Percentiles rank a stretch among this genome's conserved stretches.
Evolutionary conservation across 768 basidiomycete genomes (phyloP).

Genomic region (Trametes cinnabarina): DNA sequence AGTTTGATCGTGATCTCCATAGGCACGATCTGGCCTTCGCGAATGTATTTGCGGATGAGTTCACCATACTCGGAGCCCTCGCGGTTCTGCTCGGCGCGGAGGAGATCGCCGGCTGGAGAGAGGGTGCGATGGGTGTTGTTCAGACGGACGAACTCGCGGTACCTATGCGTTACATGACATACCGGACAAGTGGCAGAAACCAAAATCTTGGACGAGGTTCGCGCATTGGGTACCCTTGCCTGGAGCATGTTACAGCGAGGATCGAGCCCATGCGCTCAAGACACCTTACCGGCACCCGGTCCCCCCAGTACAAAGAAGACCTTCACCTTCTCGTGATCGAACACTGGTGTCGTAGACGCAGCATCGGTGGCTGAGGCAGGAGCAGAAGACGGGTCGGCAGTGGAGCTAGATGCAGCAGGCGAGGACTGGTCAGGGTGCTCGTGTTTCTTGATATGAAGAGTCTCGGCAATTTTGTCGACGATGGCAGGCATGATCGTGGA

Average conservation of each 20-base stretch:
- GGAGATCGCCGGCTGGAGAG: slow-evolving; percentile 85
- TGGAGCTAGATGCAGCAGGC: not conserved
- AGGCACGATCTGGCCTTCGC: slow-evolving; percentile 91
- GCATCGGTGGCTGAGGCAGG: not conserved
- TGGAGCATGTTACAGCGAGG: slow-evolving; percentile 29
- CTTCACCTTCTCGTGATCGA: slow-evolving; percentile 70
- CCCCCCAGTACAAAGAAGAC: slow-evolving; percentile 97
- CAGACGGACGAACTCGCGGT: not conserved
- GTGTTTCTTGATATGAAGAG: slow-evolving; percentile 32
- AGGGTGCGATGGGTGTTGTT: not conserved
- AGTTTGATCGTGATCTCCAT: slow-evolving; percentile 97
- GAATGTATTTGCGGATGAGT: slow-evolving; percentile 85
- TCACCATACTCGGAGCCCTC: slow-evolving; percentile 79
- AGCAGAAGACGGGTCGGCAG: not conserved
- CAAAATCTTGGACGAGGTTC: slow-evolving; percentile 77
- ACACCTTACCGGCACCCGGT: slow-evolving; percentile 78
- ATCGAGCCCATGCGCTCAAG: not conserved
- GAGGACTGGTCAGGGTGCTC: not conserved
- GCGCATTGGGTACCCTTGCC: slow-evolving; percentile 97
- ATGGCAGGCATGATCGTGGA: slow-evolving; percentile 36
- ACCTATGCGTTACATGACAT: slow-evolving; percentile 22
- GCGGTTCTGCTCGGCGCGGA: slow-evolving; percentile 90
- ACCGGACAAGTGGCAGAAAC: slow-evolving; percentile 95
- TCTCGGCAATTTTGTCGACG: slow-evolving; percentile 42
- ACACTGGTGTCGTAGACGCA: slow-evolving; percentile 41